Base-by-base conservation (phyloP, 805 yeast genomes). In the Schwanniomyces vanrijiae region DNA sequence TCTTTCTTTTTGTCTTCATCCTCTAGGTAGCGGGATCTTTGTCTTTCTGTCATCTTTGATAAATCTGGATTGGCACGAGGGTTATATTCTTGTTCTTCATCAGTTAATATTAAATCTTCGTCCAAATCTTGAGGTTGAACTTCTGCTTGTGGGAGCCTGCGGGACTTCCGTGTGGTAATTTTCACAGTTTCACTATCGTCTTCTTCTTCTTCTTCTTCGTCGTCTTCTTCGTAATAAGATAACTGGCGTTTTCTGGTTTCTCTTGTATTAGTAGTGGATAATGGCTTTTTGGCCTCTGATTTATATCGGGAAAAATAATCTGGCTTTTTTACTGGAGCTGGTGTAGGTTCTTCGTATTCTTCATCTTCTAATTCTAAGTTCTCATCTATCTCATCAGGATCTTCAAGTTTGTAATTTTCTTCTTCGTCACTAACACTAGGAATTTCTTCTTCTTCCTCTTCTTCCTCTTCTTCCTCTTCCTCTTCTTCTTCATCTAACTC, bases 31-130 rank as follows among this genome's bases (percentile, higher is more conserved):
- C 73, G 69, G 3, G 81, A 75, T 41, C 83, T 60, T 59, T 81
- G 86, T 51, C 85, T 61, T 48, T 80, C 84, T 1, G 85, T 81
- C 78, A 80, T 71, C 44, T 75, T 70, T 14, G 78, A 61, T 18
- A 72, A 48, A 54, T 79, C 82, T 10, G 70, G 68, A 28, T 69
- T 65, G 16, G 62, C 66, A 19, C 60, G 56, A 2, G 78, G 75
- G 39, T 71, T 71, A 51, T 73, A 75, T 42, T 72, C 78, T 5
- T 70, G 67, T 46, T 73, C 80, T 42, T 69, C 73, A 46, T 73
- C 77, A 1, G 73, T 66, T 37, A 69, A 60, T 5, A 68, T 53
- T 35, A 69, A 54, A 39, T 69, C 75, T 4, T 59, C 69, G 44
- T 67, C 72, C 26, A 67, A 47, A 20, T 65, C 71, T n/a, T 61